These are phyloP conservation scores for Alternaria triticina DNA, from an alignment of 2,329 filamentous ascomycete species.

Conservation along the genomic window DNA sequence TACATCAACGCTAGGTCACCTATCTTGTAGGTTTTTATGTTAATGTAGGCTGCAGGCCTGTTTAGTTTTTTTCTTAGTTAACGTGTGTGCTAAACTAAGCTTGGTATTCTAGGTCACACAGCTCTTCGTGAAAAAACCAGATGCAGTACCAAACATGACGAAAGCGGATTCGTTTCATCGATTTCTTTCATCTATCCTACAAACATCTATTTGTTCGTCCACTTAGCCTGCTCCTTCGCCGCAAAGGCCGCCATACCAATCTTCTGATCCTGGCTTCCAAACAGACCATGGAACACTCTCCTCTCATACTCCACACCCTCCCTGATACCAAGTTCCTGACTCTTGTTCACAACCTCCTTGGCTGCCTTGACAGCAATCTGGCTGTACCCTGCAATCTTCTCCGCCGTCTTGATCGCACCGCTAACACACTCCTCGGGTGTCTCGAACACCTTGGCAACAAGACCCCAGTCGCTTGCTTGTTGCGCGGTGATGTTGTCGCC, in stretches of 20 bases:
- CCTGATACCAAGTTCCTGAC: conserved; percentile 83
- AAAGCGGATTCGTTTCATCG: no score
- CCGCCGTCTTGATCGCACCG: conserved; percentile 80
- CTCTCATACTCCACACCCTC: conserved; percentile 97
- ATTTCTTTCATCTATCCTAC: not conserved
- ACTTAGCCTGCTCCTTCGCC: conserved; percentile 91
- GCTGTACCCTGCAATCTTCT: conserved; percentile 86
- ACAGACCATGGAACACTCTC: conserved; percentile 88
- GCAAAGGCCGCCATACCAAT: conserved; percentile 94
- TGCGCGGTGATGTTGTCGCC: conserved; percentile 76
- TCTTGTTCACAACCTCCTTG: conserved; percentile 99
- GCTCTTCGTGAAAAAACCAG: no score
- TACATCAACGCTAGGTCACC: no score
- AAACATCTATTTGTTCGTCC: conserved; percentile 73
- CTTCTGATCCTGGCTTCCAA: conserved; percentile 96
- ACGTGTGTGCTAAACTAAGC: not conserved
- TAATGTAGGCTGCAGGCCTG: no score
- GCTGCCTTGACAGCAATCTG: conserved; percentile 85
- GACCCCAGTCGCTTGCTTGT: conserved; percentile 88
- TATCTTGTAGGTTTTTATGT: no score
- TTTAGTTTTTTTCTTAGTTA: no score
- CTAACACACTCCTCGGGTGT: conserved; percentile 83
- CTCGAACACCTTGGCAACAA: conserved; percentile 82
- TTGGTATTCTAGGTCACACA: not conserved
- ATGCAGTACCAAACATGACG: no score